Base-by-base conservation (phyloP, 2,329 filamentous ascomycete species). In the Elsinoe arachidis region DNA sequence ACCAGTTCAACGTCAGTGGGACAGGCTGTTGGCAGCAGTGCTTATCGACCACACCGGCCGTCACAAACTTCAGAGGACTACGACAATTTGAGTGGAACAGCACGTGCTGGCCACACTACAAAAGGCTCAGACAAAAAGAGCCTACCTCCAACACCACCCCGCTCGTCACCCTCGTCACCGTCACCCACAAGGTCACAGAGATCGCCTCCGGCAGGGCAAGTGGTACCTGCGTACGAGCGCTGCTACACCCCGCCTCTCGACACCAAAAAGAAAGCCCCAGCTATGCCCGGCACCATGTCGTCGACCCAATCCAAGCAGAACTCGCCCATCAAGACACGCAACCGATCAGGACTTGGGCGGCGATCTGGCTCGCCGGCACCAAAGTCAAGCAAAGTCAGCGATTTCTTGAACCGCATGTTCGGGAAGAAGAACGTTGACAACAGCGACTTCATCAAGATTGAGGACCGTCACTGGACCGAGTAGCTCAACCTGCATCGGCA, bases 401-500 rank as follows among this genome's bases (percentile, higher is more conserved):
- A 55, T 54, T 5, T 63, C 60, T 2, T 61, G 67, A 35, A 65
- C 60, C 30, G 63, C 6, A 62, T 68, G 11, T 69, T 69, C 59
- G 63, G 61, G 21, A 58, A 58, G 17, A 60, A 65, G 1, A 60
- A 62, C 1, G 53, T 67, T 6, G 63, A 68, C 30, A 62, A 67
- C 12, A 57, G 51, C 5, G 44, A 63, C 1, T 63, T 62, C 12
- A 64, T 66, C 41, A 57, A 56, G 4, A 66, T 69, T 12, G 60
- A 59, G 0, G 65, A 66, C 44, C 59, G 62, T 9, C 67, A 69
- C 41, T 69, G 67, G 67, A 63, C 67, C 7, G 67, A 69, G 49
- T 53, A 30, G 21, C 23, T 26, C 23, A 26, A 26, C 23, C 23
- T 26, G 23, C 23, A 26, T 3, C 23, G 23, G 23, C 23, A 26